Conservation (phyloP, 306 rosid genomes). For the Rosa chinensis region DNA sequence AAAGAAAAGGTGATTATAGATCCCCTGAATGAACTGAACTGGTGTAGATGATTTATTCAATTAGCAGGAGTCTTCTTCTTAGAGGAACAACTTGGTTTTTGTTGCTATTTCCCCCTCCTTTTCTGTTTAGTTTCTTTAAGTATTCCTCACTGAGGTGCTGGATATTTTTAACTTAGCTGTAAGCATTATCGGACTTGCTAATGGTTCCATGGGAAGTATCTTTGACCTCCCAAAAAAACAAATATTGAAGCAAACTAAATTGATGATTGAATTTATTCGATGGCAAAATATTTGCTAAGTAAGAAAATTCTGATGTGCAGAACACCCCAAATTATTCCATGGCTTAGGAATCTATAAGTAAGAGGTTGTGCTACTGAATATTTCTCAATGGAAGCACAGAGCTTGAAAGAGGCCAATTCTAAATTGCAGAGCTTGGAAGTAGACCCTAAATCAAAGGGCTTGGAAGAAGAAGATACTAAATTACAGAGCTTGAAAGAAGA, state of each 20-base stretch:
- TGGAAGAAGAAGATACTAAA: background rate
- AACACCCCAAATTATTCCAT: background rate
- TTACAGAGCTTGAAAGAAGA: background rate
- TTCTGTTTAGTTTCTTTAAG: background rate
- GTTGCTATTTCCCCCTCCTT: background rate
- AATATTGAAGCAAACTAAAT: background rate
- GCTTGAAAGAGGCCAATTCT: background rate
- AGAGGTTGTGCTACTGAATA: background rate
- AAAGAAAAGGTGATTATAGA: background rate
- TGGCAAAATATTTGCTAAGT: background rate
- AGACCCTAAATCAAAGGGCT: background rate
- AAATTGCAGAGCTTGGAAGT: background rate
- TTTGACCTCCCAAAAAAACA: background rate
- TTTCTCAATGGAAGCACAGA: constrained; percentile 5
- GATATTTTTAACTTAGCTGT: no score
- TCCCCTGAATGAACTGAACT: background rate
- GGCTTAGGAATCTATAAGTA: background rate
- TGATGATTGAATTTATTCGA: background rate
- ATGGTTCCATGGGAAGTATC: background rate
- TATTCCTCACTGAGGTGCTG: background rate
- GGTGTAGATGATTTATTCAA: background rate
- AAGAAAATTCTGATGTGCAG: background rate
- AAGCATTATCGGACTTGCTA: background rate
- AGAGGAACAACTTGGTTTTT: background rate
- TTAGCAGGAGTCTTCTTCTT: background rate